Percentiles rank a stretch among this genome's conserved stretches.
Conservation (phyloP, 169 alveolate species). For the Eimeria acervulina region DNA sequence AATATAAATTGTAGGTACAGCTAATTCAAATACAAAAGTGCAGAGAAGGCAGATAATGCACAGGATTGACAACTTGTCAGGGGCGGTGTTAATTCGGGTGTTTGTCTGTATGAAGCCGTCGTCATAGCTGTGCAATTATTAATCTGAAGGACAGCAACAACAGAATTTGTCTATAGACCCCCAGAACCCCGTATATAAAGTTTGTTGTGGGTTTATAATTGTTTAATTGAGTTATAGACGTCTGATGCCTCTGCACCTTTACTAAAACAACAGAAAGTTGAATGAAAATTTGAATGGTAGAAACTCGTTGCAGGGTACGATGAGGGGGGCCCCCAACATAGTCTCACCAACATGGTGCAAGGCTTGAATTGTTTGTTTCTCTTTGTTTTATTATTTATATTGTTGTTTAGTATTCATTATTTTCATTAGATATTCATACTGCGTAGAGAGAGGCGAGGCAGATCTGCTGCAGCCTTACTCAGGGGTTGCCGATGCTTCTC, state of each 20-base stretch:
- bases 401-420: not conserved
- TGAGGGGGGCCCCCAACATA: conserved; percentile 1
- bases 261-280: too few relatives aligned
- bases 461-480: not conserved
- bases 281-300: not conserved
- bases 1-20: too few relatives aligned
- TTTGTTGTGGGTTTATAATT: not conserved
- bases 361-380: not conserved
- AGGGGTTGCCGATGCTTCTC: not conserved
- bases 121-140: too few relatives aligned
- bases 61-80: not conserved
- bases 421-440: not conserved
- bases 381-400: not conserved
- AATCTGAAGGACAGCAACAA: not conserved
- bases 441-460: not conserved
- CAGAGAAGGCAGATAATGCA: not conserved
- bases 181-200: not conserved
- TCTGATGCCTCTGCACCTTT: not conserved
- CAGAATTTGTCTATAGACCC: not conserved
- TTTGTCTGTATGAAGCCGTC: too few relatives aligned
- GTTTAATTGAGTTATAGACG: not conserved
- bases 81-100: not conserved
- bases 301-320: not conserved
- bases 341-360: not conserved
- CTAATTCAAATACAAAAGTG: not conserved